These are phyloP conservation scores for Saccharomycopsis lassenensis DNA, from an alignment of 805 yeast species.

Conservation along the genomic window DNA sequence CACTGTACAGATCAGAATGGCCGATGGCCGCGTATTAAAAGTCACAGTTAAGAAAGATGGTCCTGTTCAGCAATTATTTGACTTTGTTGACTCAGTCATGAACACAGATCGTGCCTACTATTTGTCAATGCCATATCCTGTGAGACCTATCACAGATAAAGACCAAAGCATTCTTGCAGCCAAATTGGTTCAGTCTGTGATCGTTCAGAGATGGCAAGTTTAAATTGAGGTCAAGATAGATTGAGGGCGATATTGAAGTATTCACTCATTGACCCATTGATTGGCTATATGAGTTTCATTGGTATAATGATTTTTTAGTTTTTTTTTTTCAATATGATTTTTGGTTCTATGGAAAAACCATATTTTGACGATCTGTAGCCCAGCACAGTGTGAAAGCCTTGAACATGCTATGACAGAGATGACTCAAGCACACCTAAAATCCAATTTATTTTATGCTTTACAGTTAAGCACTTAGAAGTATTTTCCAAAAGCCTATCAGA, in stretches of 20 bases:
- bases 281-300: no score
- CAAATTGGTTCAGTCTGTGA: conserved; percentile 71
- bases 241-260: no score
- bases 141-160: conserved; percentile 52
- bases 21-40: conserved; percentile 63
- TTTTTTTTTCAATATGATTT: no score
- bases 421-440: not conserved
- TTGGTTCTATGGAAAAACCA: no score
- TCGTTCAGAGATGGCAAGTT: conserved; percentile 90
- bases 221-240: no score
- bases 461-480: not conserved
- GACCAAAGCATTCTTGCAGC: conserved; percentile 57
- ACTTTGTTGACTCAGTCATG: conserved; percentile 47
- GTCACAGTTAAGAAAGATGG: conserved; percentile 56
- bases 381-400: no score
- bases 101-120: conserved; percentile 39
- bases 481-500: not conserved
- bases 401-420: no score
- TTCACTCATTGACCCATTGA: no score
- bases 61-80: conserved; percentile 55
- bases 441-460: conserved; percentile 2
- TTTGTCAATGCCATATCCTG: conserved; percentile 75
- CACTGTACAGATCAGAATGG: conserved; percentile 70
- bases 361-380: no score
- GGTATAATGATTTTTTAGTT: no score